A percentile compares a stretch with the other conserved stretches of the same genome.
These are phyloP conservation scores for Pogostemon cablin DNA, from an alignment of 257 asterid species.

Conservation along the genomic window DNA sequence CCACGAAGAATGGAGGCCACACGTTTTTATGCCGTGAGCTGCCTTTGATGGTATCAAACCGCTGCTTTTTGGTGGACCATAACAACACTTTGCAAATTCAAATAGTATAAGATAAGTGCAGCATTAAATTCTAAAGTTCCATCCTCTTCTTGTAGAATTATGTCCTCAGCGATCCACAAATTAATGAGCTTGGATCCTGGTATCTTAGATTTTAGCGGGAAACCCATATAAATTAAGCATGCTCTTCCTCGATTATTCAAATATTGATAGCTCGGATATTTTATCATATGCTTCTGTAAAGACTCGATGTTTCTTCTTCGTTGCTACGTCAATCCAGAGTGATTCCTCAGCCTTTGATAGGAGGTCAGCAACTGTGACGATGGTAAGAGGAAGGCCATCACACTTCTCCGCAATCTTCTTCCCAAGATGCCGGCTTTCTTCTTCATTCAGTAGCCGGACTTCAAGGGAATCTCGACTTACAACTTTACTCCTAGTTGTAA, in stretches of 20 bases:
- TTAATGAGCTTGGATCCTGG: too few relatives aligned
- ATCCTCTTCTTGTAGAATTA: too few relatives aligned
- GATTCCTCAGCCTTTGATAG: background rate
- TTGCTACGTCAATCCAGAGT: background rate
- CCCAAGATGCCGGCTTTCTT: background rate
- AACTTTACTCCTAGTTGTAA: background rate
- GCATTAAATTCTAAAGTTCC: too few relatives aligned
- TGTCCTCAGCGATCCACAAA: too few relatives aligned
- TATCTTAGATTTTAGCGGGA: too few relatives aligned
- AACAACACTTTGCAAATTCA: background rate
- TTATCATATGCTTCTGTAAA: background rate
- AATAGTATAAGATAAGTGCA: background rate
- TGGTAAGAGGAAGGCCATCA: conserved; percentile 11
- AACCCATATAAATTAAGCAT: too few relatives aligned
- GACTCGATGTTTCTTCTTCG: background rate
- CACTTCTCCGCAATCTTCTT: conserved; percentile 2
- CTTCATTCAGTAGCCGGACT: background rate
- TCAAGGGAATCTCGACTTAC: background rate
- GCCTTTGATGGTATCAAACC: background rate
- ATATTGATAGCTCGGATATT: conserved; percentile 5
- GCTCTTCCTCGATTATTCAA: too few relatives aligned
- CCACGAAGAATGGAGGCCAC: conserved; percentile 4
- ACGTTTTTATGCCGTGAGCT: background rate
- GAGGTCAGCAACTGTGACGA: background rate
- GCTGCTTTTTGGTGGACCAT: background rate